Evolutionary conservation across 2,329 filamentous ascomycete species (phyloP).

Genomic region (Paecilomyces dactylethromorphus): DNA sequence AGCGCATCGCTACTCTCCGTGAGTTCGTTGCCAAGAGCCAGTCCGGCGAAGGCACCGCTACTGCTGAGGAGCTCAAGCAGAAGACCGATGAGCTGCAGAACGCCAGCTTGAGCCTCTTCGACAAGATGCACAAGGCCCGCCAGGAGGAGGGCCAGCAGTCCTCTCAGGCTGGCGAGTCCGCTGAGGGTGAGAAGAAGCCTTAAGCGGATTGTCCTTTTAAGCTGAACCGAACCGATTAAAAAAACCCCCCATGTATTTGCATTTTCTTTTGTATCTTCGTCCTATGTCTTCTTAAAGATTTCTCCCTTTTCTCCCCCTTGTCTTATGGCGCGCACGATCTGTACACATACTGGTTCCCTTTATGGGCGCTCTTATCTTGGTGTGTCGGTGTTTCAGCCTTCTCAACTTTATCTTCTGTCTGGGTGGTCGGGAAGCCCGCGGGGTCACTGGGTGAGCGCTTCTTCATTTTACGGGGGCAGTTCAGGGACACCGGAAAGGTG

Average conservation of each 20-base stretch:
- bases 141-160: conserved; percentile 56
- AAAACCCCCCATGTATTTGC: background rate
- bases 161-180: conserved; percentile 38
- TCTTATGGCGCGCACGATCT: conserved; percentile 25
- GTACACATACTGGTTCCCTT: conserved; percentile 25
- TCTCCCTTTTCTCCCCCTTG: conserved; percentile 15
- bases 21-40: conserved; percentile 93
- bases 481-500: background rate
- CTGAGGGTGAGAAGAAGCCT: conserved; percentile 68
- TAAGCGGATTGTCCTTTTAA: conserved; percentile 27
- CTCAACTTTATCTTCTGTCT: conserved; percentile 4
- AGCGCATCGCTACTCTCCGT: conserved; percentile 82
- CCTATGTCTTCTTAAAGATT: conserved; percentile 16
- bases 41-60: conserved; percentile 78
- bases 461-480: background rate
- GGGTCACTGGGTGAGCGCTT: background rate
- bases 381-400: conserved; percentile 28
- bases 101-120: conserved; percentile 91
- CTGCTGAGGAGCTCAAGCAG: conserved; percentile 90
- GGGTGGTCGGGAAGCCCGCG: background rate
- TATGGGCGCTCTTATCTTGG: conserved; percentile 15
- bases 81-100: conserved; percentile 98
- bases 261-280: conserved; percentile 14
- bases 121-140: conserved; percentile 99
- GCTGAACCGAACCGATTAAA: background rate